phyloP scores from a whole-genome alignment of 106 monocot genomes.

The Chionographis japonica region DNA sequence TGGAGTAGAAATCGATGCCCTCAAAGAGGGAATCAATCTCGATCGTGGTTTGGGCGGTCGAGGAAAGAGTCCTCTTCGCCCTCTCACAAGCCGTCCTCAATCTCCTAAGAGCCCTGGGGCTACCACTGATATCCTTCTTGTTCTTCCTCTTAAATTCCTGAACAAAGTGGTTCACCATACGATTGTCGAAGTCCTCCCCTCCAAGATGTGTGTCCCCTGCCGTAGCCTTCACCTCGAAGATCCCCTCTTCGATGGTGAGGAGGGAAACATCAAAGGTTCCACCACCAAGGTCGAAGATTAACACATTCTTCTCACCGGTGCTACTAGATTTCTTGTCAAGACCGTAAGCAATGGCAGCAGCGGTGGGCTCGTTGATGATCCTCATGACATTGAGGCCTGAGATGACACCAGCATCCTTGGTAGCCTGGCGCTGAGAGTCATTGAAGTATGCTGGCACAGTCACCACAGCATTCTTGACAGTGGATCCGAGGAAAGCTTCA shows the following conservation, averaged over 20 bases:
- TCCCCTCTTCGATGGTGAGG: constrained; percentile 18
- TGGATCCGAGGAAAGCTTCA: constrained; percentile 12
- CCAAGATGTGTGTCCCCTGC: constrained; percentile 23
- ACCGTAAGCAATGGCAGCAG: constrained; percentile 51
- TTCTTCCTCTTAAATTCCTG: constrained; percentile 43
- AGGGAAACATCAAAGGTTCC: constrained; percentile 24
- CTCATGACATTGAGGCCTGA: constrained; percentile 28
- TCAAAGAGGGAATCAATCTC: constrained; percentile 63
- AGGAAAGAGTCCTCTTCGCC: constrained; percentile 72
- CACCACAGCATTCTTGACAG: constrained; percentile 24
- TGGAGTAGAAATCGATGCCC: constrained; percentile 64
- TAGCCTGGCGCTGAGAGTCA: constrained; percentile 35
- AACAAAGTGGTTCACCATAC: constrained; percentile 23
- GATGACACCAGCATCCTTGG: constrained; percentile 34
- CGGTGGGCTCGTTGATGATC: constrained; percentile 43
- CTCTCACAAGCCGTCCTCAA: constrained; percentile 58
- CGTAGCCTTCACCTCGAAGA: constrained; percentile 23
- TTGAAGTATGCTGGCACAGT: constrained; percentile 41
- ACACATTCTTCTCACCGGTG: constrained; percentile 13
- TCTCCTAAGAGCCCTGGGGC: constrained; percentile 31
- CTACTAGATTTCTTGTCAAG: constrained; percentile 36
- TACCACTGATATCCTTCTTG: constrained; percentile 45
- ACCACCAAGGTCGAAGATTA: constrained; percentile 27
- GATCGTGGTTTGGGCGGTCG: constrained; percentile 56
- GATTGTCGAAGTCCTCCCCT: constrained; percentile 22